Evolutionary conservation across 257 asterid species (phyloP), one percentile per base, ranked within the genome.

Genomic region (Perilla frutescens): DNA sequence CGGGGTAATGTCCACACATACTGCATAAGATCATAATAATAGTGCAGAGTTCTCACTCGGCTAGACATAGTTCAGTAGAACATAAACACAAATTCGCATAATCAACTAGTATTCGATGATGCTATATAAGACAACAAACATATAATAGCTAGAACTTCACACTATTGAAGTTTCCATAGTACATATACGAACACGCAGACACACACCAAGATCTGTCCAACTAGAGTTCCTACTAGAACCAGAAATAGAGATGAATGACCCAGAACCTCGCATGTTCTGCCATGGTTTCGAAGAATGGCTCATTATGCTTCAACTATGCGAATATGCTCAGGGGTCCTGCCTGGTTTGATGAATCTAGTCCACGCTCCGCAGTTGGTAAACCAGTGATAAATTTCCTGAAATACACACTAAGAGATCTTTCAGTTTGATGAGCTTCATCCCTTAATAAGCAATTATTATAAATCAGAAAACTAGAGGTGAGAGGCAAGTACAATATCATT

Each of bases 331-430:
- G 68, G 3, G 87, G 84, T 48, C 97, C 97, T 7, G 96, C 66
- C 80, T 83, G 90, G 77, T 85, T 88, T 47, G 97, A 88, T 11
- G 97, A 89, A 78, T 85, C 96, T n/a, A 91, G 90, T 75, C 97
- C 96, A 7, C 96, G 91, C 76, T 85, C 93, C 7, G 82, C 88
- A 14, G 87, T 88, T 65, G 89, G 93, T 59, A 91, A 79, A 68
- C 96, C 97, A 12, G 93, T 89, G 4, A 89, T 78, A 85, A 87
- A 79, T 70, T 84, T 91, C 95, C 97, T 91, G 81, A 68, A 77
- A 81, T 15, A 66, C 66, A 77, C 57, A 54, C 47, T 45, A 45
- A 66, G 26, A 68, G 34, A 49, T 15, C 55, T 49, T 62, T 75
- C 61, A 54, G 73, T 74, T 37, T 11, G 37, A 50, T 15, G 34